Base-by-base conservation (phyloP, 2,329 filamentous ascomycete species). In the Chalaropsis ovoidea region DNA sequence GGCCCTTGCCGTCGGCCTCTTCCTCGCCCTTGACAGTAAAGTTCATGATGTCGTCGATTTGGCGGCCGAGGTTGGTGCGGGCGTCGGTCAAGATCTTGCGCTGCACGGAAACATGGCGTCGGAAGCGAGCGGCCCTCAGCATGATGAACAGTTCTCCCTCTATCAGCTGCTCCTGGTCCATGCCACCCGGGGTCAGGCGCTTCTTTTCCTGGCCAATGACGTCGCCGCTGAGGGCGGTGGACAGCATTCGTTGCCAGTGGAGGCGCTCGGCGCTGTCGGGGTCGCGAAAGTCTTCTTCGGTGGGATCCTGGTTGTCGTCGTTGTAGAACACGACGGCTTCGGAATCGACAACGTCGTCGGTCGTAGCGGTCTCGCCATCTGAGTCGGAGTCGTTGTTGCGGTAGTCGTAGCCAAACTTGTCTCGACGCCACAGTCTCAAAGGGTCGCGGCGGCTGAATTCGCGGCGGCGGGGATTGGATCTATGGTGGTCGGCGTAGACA, bases 191-290 rank as follows among this genome's bases (percentile, higher is more conserved):
- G 70, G 95, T 94, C 72, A 99, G 76, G 56, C 94, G 86, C 75
- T 96, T 95, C 80, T 99, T 99, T 77, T 99, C 94, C 75, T 99
- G 94, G 71, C 90, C 90, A 67, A 99, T 93, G 8, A 99, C 94
- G 74, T 99, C 94, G 69, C 94, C 94, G 0, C 92, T 96, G 70
- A 99, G 78, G 3, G 99, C 94, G 15, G 93, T 95, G 67, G 93
- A 90, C 66, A 99, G 78, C 94, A 99, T 99, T 2, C 90, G 90
- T 76, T 99, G 92, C 94, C 94, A 99, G 76, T 99, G 94, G 27
- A 99, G 79, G 56, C 93, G 82, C 75, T 97, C 94, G 68, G 92
- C 83, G 72, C 92, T 96, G 69, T 86, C 85, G 0, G 91, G 89
- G 71, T 96, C 89, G 74, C 89, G 88, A 63, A 97, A 76, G 74